Base-by-base conservation (phyloP, 495 filamentous ascomycete species). In the Penicillium canariense region DNA sequence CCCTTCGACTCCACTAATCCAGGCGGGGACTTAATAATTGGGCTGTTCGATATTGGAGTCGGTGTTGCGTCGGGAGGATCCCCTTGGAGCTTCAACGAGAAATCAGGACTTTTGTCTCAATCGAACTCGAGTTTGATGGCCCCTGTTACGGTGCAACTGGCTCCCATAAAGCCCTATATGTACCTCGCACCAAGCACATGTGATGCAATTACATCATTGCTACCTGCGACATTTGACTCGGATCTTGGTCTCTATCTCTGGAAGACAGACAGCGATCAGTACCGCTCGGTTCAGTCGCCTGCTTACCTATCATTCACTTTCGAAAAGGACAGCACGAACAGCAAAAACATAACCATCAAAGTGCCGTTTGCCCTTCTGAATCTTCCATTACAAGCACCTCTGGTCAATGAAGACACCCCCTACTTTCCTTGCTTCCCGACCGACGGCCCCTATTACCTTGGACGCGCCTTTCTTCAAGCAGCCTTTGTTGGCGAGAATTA, bases 381-480 rank as follows among this genome's bases (percentile, higher is more conserved):
- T 52, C 72, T 82, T 10, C 79, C 77, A 1, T 58, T 83, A 5
- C 66, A 71, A 11, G 34, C 66, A 4, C 80, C 81, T 0, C 61
- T 83, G 12, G 71, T 78, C 18, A 53, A 56, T 0, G 55, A 26
- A 12, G 50, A 68, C 14, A 72, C 73, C 4, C 68, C 61, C 22
- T 84, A 83, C 58, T 81, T 84, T 51, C 80, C 81, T 8, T 81
- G 78, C 44, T 61, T 68, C 18, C 68, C 76, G 0, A 52, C 52
- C 25, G 51, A 57, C n/a, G 18, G n/a, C 17, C 18, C 11, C 14
- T 11, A 8, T 5, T 76, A 67, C 50, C 72, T 84, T n/a, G 81
- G 80, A 0, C 70, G 81, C 11, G 70, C 79, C 2, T 84, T 84
- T 50, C 58, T 84, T 11, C 81, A 84, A 61, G 79, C 78, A 17